These are phyloP conservation scores for Dactylorhiza incarnata DNA, from an alignment of 106 monocot species.

Conservation along the genomic window DNA sequence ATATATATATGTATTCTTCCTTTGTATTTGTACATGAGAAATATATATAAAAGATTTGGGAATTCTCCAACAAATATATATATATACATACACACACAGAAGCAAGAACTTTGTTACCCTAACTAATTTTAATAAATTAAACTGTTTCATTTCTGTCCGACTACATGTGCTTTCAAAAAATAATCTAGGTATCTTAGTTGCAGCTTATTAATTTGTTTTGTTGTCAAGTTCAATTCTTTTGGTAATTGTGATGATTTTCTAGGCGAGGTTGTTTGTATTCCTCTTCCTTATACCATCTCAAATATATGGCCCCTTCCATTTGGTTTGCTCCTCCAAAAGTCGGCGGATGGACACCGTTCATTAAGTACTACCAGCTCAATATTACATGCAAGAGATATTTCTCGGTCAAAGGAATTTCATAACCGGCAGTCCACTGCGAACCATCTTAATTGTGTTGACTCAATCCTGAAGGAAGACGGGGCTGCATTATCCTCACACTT, in stretches of 20 bases:
- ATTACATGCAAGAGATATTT: slow-evolving; percentile 47
- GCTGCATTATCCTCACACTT: slow-evolving; percentile 59
- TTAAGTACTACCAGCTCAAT: slow-evolving; percentile 39
- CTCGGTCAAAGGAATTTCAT: slow-evolving; percentile 48
- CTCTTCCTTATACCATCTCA: slow-evolving; percentile 56
- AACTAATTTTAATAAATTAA: background rate
- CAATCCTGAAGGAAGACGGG: slow-evolving; percentile 35
- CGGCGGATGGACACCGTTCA: slow-evolving; percentile 37
- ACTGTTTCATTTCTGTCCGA: background rate
- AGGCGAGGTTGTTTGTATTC: slow-evolving; percentile 76
- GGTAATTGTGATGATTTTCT: background rate
- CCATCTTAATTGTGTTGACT: slow-evolving; percentile 33
- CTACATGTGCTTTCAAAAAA: background rate
- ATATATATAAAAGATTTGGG: too few species aligned
- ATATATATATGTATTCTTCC: too few species aligned
- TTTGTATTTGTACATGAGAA: too few species aligned
- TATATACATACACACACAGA: too few species aligned
- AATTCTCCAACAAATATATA: too few species aligned
- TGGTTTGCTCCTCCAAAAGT: slow-evolving; percentile 85
- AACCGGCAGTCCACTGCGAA: slow-evolving; percentile 19
- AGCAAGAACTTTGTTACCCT: too few species aligned
- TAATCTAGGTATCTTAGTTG: background rate
- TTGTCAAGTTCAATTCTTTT: background rate
- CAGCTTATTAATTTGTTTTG: background rate
- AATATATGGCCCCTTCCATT: slow-evolving; percentile 78